These are phyloP conservation scores for Selaginella tamariscina DNA, from an alignment of 75 land plant species.

Conservation along the genomic window DNA sequence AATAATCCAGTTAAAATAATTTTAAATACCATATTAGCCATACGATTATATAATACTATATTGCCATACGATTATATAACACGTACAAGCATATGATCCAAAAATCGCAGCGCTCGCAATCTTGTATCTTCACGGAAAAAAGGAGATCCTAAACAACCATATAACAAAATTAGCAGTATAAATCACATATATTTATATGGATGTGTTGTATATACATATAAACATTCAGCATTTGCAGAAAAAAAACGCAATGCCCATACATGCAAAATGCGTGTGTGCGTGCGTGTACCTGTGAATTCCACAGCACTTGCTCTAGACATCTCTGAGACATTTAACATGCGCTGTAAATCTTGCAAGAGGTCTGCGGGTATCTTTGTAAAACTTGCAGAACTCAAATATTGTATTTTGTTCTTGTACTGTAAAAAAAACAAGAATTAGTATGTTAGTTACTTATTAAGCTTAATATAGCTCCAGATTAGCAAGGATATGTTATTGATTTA, in stretches of 20 bases:
- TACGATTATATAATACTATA: not conserved
- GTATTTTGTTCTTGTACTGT: conserved; percentile 77
- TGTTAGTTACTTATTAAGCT: not conserved
- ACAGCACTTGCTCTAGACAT: conserved; percentile 63
- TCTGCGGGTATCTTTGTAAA: conserved; percentile 69
- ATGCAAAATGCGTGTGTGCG: not conserved
- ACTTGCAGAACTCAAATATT: conserved; percentile 50
- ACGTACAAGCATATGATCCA: conserved; percentile 96
- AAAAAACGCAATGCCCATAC: not conserved
- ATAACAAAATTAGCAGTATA: not conserved
- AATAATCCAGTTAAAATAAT: not conserved
- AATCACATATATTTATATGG: not conserved
- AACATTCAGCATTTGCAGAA: not conserved
- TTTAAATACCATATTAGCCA: not conserved
- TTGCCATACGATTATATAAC: not conserved
- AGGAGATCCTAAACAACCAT: conserved; percentile 56
- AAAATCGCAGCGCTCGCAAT: conserved; percentile 93
- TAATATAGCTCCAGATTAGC: not conserved
- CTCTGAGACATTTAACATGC: conserved; percentile 62
- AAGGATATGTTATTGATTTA: too few relatives aligned
- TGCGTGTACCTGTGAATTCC: conserved; percentile 71
- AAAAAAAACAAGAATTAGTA: conserved; percentile 4
- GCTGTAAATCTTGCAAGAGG: conserved; percentile 50
- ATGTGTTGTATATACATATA: not conserved
- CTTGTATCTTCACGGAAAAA: conserved; percentile 92